Evolutionary conservation across 1,139 yeast genomes (phyloP).

Genomic region (Kodamaea sp.): DNA sequence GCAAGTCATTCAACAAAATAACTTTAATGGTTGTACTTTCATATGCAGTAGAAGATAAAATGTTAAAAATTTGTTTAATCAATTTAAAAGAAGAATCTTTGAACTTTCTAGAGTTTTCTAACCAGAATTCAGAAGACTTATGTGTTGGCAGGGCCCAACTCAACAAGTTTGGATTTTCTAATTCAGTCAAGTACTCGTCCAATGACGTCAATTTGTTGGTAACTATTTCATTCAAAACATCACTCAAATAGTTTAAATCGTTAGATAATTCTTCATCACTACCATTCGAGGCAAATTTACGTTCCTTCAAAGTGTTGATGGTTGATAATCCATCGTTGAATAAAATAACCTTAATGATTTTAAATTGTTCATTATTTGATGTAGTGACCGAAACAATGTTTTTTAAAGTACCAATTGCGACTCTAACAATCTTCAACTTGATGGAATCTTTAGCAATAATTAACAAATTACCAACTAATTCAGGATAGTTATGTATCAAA

Average conservation of each 20-base stretch:
- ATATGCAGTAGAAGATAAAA: constrained; percentile 25
- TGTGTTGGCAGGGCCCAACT: constrained; percentile 92
- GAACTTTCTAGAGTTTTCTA: constrained; percentile 72
- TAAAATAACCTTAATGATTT: constrained; percentile 65
- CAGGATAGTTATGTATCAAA: constrained; percentile 57
- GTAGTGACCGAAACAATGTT: constrained; percentile 46
- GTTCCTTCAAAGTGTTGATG: constrained; percentile 65
- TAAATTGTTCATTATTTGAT: constrained; percentile 33
- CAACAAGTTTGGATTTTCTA: constrained; percentile 70
- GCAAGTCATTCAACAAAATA: constrained; percentile 54
- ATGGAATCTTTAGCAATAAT: constrained; percentile 66
- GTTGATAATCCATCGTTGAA: constrained; percentile 74
- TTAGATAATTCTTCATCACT: constrained; percentile 80
- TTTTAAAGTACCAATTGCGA: constrained; percentile 70
- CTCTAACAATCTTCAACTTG: constrained; percentile 85
- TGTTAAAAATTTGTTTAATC: constrained; percentile 49
- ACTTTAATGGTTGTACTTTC: constrained; percentile 28
- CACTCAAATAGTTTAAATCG: constrained; percentile 61
- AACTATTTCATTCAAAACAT: constrained; percentile 65
- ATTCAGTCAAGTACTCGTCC: constrained; percentile 86
- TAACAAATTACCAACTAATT: constrained; percentile 51
- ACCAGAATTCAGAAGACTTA: constrained; percentile 83
- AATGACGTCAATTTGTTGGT: constrained; percentile 75
- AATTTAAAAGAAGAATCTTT: constrained; percentile 74
- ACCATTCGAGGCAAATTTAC: constrained; percentile 75